These are phyloP conservation scores for Neonectria punicea DNA, from an alignment of 2,329 filamentous ascomycete genomes.

Conservation along the genomic window DNA sequence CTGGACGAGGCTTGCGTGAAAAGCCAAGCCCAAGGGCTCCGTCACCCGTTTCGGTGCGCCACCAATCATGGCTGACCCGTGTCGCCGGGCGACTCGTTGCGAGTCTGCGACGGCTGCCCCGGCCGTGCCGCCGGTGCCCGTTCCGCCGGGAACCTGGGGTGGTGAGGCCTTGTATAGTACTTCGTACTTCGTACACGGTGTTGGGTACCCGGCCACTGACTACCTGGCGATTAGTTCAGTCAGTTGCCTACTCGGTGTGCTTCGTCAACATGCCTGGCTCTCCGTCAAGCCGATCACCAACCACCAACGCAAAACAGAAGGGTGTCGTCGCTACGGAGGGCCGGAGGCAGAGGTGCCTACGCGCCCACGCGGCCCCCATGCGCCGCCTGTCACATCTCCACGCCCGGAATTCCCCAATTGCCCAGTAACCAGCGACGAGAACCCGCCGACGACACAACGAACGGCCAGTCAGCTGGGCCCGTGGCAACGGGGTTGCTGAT, in stretches of 20 bases:
- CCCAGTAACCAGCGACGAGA: no score
- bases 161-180: background rate
- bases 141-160: constrained; percentile 14
- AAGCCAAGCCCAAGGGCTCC: background rate
- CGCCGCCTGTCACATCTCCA: constrained; percentile 20
- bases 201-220: background rate
- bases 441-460: background rate
- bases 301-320: background rate
- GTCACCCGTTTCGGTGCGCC: background rate
- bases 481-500: constrained; percentile 9
- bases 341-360: constrained; percentile 17
- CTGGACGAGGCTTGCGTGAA: constrained; percentile 9
- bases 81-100: constrained; percentile 9
- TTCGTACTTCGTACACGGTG: no score
- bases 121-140: constrained; percentile 18
- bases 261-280: background rate
- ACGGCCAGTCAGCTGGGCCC: constrained; percentile 20
- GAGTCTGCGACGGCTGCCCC: constrained; percentile 3
- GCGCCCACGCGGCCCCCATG: constrained; percentile 25
- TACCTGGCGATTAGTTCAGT: no score
- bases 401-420: constrained; percentile 3
- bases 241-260: background rate
- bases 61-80: constrained; percentile 7
- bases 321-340: background rate
- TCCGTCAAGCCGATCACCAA: background rate